Evolutionary conservation across 306 rosid species (phyloP).

Genomic region (Ziziphus jujuba): DNA sequence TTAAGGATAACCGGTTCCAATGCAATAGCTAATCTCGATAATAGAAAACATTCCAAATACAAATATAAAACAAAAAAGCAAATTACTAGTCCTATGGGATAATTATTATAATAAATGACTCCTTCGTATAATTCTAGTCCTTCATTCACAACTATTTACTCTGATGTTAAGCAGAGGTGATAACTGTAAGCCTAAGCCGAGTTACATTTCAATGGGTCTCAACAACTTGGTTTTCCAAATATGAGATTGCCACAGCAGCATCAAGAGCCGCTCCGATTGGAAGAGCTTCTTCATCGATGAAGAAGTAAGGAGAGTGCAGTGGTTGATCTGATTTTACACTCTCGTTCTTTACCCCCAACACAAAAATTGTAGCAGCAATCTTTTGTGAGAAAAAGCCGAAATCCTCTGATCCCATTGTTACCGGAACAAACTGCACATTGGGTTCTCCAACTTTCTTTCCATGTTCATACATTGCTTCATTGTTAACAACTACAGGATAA

Average conservation of each 20-base stretch:
- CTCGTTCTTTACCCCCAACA: conserved; percentile 38
- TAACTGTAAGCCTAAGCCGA: no score
- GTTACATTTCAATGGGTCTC: not conserved
- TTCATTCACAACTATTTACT: no score
- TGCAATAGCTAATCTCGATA: no score
- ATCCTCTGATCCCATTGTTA: conserved; percentile 52
- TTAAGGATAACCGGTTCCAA: no score
- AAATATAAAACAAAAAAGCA: no score
- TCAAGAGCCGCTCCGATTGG: conserved; percentile 54
- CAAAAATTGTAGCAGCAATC: conserved; percentile 33
- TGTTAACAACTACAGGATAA: conserved; percentile 42
- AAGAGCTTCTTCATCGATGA: conserved; percentile 48
- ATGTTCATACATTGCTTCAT: conserved; percentile 41
- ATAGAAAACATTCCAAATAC: no score
- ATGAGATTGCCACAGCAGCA: conserved; percentile 49
- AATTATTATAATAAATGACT: no score
- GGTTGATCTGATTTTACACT: conserved; percentile 22
- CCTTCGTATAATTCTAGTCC: no score
- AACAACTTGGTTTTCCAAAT: conserved; percentile 29
- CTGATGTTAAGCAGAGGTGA: no score
- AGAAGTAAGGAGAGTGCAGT: conserved; percentile 47
- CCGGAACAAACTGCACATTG: conserved; percentile 38
- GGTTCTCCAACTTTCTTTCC: conserved; percentile 41
- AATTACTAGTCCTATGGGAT: no score
- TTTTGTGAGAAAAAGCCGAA: conserved; percentile 48